Evolutionary conservation across 2,329 filamentous ascomycete genomes (phyloP).

Genomic region (Ophiostoma novo-ulmi): DNA sequence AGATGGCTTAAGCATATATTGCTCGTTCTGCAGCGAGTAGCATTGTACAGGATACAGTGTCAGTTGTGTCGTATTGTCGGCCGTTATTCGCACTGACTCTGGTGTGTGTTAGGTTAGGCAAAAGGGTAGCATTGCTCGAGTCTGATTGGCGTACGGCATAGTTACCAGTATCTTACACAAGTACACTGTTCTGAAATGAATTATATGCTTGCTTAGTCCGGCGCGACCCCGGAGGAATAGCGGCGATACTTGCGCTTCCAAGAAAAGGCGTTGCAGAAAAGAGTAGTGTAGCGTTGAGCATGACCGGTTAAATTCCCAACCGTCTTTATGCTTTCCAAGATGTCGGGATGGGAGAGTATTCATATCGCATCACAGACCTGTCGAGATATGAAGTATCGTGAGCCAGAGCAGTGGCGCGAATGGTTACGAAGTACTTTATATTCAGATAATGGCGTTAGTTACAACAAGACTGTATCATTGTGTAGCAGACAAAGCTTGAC

Average conservation of each 20-base stretch:
- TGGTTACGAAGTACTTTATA: too few species aligned
- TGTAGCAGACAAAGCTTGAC: neutral
- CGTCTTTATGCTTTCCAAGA: neutral
- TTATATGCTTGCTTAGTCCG: neutral
- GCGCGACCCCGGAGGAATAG: conserved; percentile 2
- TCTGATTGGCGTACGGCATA: too few species aligned
- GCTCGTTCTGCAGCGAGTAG: neutral
- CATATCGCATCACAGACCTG: too few species aligned
- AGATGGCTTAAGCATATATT: neutral
- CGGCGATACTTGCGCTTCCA: neutral
- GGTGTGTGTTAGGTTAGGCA: neutral
- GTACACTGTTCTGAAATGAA: neutral
- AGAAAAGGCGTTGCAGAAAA: neutral
- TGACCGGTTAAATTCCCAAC: neutral
- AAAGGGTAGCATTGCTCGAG: neutral
- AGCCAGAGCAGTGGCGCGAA: too few species aligned
- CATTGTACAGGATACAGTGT: too few species aligned
- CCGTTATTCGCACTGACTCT: conserved; percentile 10
- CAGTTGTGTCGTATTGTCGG: neutral
- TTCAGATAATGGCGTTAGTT: too few species aligned
- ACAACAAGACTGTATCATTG: too few species aligned
- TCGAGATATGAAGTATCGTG: too few species aligned
- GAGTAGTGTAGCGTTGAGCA: neutral
- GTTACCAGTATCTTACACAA: neutral
- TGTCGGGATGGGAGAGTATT: too few species aligned